Evolutionary conservation across 2,329 filamentous ascomycete genomes (phyloP), one percentile per base, ranked within the genome.

Genomic region (Aureobasidium subglaciale): DNA sequence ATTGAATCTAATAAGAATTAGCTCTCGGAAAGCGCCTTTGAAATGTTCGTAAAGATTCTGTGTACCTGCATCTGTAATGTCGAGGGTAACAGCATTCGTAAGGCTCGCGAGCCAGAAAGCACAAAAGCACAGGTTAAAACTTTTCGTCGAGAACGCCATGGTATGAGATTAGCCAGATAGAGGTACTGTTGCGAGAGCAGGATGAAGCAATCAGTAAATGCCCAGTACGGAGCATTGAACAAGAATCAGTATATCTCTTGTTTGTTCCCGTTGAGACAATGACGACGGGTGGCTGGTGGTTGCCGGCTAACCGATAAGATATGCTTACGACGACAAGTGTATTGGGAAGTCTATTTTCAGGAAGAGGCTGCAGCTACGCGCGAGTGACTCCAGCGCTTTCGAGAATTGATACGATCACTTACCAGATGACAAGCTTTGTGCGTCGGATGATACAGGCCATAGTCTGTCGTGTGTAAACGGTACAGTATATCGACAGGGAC

Each of bases 1-100:
- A 72, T 64, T 5, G 69, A 72, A 11, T 58, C 61, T 62, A 13
- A 9, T 10, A 11, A 34, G 11, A 8, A 9, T 49, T 15, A 49
- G 46, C 24, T 35, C 29, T 13, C 35, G 45, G 6, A 25, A 13
- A 5, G 22, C 15, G 37, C 24, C 13, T 37, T n/a, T 2, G 2
- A 25, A 11, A 8, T 16, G 5, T 5, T 15, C 9, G 20, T n/a
- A 15, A 20, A 18, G 10, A 18, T 15, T 32, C 8, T 49, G 2
- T 32, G 20, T 38, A 49, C 46, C 22, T 37, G 46, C 46, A 8
- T 49, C 24, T 27, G 46, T 49, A 3, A 38, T 37, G 46, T 49
- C 46, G 6, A 49, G 46, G 18, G 46, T 18, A 7, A 49, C 34
- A 16, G 46, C 46, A 13, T 49, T 49, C 9, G 46, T 20, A 7